Conservation (phyloP, 805 yeast species). For the Cyberlindnera mississippiensis region DNA sequence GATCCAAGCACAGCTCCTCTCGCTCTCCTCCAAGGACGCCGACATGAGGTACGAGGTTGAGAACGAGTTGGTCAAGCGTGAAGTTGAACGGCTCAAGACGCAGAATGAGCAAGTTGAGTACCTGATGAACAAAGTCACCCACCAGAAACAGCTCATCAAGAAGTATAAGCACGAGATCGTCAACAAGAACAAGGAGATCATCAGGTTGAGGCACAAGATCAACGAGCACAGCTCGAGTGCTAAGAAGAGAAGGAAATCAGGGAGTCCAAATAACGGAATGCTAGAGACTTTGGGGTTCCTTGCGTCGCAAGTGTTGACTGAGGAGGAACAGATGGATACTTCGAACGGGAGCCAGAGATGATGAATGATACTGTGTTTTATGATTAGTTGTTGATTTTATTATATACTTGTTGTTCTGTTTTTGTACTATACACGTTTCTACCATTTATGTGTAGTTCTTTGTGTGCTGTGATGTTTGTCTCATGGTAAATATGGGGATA, state of each 20-base stretch:
- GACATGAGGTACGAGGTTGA: conserved; percentile 47
- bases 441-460: no score
- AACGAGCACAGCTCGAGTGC: conserved; percentile 8
- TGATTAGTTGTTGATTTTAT: no score
- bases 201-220: conserved; percentile 29
- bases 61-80: conserved; percentile 39
- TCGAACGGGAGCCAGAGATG: neutral
- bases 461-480: no score
- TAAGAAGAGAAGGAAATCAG: conserved; percentile 15
- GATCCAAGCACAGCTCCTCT: conserved; percentile 36
- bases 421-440: no score
- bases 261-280: conserved; percentile 26
- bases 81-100: conserved; percentile 39
- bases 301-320: conserved; percentile 49
- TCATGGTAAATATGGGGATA: no score
- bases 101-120: conserved; percentile 31
- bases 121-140: conserved; percentile 35
- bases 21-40: conserved; percentile 40
- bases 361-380: no score
- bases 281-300: conserved; percentile 49
- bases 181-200: conserved; percentile 43
- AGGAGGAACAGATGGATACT: conserved; percentile 24
- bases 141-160: conserved; percentile 39
- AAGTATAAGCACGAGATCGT: conserved; percentile 42
- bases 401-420: no score